A percentile compares a stretch with the other conserved stretches of the same genome.
Conservation (phyloP, 1,284 basidiomycete species). For the Apiotrichum gamsii region DNA sequence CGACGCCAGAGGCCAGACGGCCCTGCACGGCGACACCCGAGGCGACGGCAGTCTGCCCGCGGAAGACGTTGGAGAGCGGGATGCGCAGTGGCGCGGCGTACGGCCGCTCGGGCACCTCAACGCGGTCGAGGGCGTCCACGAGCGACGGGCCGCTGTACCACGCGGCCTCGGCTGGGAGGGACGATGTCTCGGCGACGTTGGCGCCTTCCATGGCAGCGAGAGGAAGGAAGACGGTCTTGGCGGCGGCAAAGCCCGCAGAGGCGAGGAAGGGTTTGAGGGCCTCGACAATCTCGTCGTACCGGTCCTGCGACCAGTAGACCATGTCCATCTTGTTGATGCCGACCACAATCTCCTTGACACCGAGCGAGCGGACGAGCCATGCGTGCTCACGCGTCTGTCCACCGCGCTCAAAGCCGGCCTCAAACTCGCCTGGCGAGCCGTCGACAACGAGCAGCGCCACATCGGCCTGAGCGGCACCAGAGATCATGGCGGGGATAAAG, state of each 20-base stretch:
- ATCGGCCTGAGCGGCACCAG: slow-evolving; percentile 93
- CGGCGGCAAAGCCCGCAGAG: slow-evolving; percentile 75
- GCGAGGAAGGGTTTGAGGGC: slow-evolving; percentile 72
- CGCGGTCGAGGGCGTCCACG: slow-evolving; percentile 70
- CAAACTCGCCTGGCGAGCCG: slow-evolving; percentile 83
- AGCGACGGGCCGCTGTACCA: slow-evolving; percentile 89
- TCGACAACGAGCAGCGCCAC: slow-evolving; percentile 94
- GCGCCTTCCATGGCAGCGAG: slow-evolving; percentile 85
- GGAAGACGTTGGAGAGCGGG: slow-evolving; percentile 93
- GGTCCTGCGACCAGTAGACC: slow-evolving; percentile 71
- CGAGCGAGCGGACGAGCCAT: slow-evolving; percentile 82
- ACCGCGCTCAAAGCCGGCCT: slow-evolving; percentile 86
- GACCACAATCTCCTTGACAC: slow-evolving; percentile 87
- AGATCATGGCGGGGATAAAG: slow-evolving; percentile 99
- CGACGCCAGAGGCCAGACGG: slow-evolving; percentile 76
- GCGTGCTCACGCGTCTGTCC: slow-evolving; percentile 98
- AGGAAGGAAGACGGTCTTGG: slow-evolving; percentile 77
- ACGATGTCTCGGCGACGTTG: slow-evolving; percentile 56
- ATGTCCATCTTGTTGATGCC: slow-evolving; percentile 94
- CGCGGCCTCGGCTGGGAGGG: slow-evolving; percentile 43
- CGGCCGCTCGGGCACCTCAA: slow-evolving; percentile 74
- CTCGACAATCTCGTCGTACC: slow-evolving; percentile 78
- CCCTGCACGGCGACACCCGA: slow-evolving; percentile 75
- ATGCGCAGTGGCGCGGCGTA: slow-evolving; percentile 73
- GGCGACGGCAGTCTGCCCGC: slow-evolving; percentile 65